Conservation (phyloP, 192 early-diverging fungal species). For the Rhizoclosmatium sp. region DNA sequence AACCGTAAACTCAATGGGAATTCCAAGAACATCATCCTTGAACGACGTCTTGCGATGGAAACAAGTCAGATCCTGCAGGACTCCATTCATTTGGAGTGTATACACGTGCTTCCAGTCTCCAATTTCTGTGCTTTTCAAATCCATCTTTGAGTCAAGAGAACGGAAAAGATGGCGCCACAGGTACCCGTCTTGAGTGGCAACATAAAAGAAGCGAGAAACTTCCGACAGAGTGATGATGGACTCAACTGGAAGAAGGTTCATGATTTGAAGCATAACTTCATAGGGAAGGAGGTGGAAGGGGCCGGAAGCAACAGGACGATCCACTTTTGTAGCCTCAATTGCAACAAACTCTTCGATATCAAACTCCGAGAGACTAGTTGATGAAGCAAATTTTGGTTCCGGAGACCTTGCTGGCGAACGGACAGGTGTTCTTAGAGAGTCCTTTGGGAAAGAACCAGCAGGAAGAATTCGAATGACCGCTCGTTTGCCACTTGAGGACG, state of each 20-base stretch:
- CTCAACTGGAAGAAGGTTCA: conserved; percentile 22
- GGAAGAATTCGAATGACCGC: no score
- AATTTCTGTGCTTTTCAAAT: conserved; percentile 2
- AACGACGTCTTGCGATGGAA: conserved; percentile 37
- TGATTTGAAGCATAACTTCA: conserved; percentile 23
- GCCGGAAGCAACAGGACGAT: neutral
- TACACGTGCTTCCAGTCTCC: conserved; percentile 40
- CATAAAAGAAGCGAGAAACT: conserved; percentile 15
- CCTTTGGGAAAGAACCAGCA: no score
- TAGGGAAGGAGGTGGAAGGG: conserved; percentile 23
- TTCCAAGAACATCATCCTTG: conserved; percentile 44
- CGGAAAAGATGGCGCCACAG: conserved; percentile 28
- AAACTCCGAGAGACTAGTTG: neutral
- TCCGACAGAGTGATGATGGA: conserved; percentile 14
- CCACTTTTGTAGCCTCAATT: neutral
- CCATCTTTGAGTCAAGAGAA: conserved; percentile 21
- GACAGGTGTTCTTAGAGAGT: no score
- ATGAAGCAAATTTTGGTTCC: no score
- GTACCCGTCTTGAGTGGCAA: conserved; percentile 32
- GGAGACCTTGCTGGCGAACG: no score
- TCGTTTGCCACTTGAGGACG: no score
- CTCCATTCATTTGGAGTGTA: conserved; percentile 33
- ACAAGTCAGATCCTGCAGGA: conserved; percentile 41
- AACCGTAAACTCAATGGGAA: conserved; percentile 45
- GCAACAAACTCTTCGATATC: neutral